Evolutionary conservation across 2,329 filamentous ascomycete species (phyloP), one percentile per base, ranked within the genome.

Genomic region (Penicillium concentricum): DNA sequence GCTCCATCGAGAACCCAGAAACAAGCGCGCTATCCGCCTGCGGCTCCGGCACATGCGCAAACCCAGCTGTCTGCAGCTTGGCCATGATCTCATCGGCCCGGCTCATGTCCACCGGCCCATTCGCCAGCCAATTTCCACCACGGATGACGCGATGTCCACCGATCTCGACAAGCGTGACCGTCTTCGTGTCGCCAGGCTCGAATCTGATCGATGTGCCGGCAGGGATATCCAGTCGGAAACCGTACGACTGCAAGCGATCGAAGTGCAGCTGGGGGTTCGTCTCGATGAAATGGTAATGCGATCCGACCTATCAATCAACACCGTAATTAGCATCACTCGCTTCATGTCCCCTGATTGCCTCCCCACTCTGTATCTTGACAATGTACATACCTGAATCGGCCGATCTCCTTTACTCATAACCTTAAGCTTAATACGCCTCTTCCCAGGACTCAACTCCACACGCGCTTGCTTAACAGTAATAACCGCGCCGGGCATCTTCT

Each of bases 241-340:
- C 93, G 69, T 94, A 94, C 1, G 92, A 85, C 63, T 85, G 85
- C 48, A 85, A 78, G 26, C 93, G 90, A 75, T 97, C 93, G 72
- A 97, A 97, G 60, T 90, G 85, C 49, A 97, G 82, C 72, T 90
- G 85, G 0, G 92, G 90, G 74, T 97, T 97, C n/a, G 87, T 89
- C 78, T 97, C 93, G 69, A 96, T 86, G 72, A 97, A 96, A 76
- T 97, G 93, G 74, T 96, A 97, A 76, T 97, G 93, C 32, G 91
- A 96, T 32, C 93, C 93, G 58, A 90, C 82, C 83, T 87, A 7
- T 6, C 2, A 22, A 22, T 39, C n/a, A n/a, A 7, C 5, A 15
- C 10, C 12, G 4, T 20, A 28, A 30, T 52, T 46, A 52, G 32
- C n/a, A 20, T 22, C 43, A 7, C 8, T 34, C 8, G 2, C 7